Conservation (phyloP, 805 yeast species). For the Barnettozyma vustinii region DNA sequence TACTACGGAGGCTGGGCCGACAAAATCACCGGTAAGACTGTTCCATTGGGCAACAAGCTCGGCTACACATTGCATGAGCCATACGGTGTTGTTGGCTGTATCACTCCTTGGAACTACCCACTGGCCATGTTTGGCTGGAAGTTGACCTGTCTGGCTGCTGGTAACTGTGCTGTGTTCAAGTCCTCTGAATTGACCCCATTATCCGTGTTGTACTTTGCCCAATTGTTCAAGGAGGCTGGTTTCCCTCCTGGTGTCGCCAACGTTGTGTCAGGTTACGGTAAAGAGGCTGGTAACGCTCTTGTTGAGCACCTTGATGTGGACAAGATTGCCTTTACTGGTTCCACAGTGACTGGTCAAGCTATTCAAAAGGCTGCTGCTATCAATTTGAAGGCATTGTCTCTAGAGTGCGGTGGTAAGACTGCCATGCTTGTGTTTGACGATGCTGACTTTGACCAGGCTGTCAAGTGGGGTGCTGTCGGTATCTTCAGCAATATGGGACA, state of each 20-base stretch:
- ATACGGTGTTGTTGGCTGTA: constrained; percentile 46
- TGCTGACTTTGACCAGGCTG: constrained; percentile 41
- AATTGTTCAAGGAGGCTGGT: constrained; percentile 38
- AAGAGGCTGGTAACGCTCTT: constrained; percentile 40
- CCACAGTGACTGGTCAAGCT: constrained; percentile 42
- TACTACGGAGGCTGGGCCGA: constrained; percentile 77
- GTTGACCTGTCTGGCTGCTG: constrained; percentile 42
- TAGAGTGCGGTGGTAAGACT: constrained; percentile 51
- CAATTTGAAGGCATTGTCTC: constrained; percentile 42
- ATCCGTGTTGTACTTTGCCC: constrained; percentile 38
- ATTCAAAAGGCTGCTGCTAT: constrained; percentile 38
- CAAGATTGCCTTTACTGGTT: constrained; percentile 53
- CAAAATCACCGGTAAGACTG: constrained; percentile 57
- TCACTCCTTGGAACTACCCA: constrained; percentile 50
- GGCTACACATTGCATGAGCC: constrained; percentile 51
- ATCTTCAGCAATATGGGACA: constrained; percentile 59
- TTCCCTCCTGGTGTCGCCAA: constrained; percentile 49
- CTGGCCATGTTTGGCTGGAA: constrained; percentile 47
- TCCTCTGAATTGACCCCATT: constrained; percentile 47
- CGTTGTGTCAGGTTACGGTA: constrained; percentile 40
- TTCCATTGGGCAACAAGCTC: constrained; percentile 55
- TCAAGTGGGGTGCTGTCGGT: constrained; percentile 48
- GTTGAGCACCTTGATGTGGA: constrained; percentile 40
- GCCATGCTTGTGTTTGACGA: constrained; percentile 43
- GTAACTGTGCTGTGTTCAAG: constrained; percentile 43